Conservation (phyloP, 2,329 filamentous ascomycete genomes). For the Fusarium globosum region DNA sequence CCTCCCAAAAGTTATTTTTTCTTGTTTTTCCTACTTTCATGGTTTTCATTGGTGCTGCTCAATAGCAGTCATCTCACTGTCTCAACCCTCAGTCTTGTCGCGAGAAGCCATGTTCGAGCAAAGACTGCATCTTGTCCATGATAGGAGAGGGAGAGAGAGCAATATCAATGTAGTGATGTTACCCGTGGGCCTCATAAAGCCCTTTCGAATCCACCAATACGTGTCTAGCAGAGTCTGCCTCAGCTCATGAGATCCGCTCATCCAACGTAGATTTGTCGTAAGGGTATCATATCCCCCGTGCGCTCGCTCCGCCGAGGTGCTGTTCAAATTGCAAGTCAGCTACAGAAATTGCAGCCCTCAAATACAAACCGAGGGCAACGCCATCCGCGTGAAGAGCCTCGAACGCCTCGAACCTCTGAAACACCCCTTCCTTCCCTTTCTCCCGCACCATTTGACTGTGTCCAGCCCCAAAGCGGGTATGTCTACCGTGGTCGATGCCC, state of each 20-base stretch:
- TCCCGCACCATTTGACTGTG: constrained; percentile 38
- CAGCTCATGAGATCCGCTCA: constrained; percentile 46
- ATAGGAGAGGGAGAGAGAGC: constrained; percentile 23
- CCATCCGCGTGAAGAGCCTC: constrained; percentile 43
- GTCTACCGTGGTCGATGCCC: constrained; percentile 44
- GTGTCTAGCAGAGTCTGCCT: constrained; percentile 41
- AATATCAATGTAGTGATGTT: constrained; percentile 25
- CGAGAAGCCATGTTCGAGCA: constrained; percentile 22
- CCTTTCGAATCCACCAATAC: constrained; percentile 36
- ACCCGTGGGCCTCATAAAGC: constrained; percentile 19
- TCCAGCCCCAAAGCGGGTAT: constrained; percentile 39
- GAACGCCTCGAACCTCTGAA: constrained; percentile 43
- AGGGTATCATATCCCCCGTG: constrained; percentile 51
- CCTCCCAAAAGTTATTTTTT: constrained; percentile 40
- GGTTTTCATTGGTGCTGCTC: constrained; percentile 28
- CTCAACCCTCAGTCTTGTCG: constrained; percentile 23
- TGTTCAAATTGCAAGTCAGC: constrained; percentile 42
- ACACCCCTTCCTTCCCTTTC: constrained; percentile 28
- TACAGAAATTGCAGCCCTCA: constrained; percentile 45
- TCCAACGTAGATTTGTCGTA: constrained; percentile 51
- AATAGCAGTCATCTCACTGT: constrained; percentile 26
- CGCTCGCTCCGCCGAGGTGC: constrained; percentile 40
- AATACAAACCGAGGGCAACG: constrained; percentile 42
- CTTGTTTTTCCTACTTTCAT: constrained; percentile 44
- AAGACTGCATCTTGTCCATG: constrained; percentile 20